Percentiles rank a stretch among this genome's conserved stretches.
Evolutionary conservation across 257 asterid species (phyloP).

Genomic region (Rubia yunnanensis): DNA sequence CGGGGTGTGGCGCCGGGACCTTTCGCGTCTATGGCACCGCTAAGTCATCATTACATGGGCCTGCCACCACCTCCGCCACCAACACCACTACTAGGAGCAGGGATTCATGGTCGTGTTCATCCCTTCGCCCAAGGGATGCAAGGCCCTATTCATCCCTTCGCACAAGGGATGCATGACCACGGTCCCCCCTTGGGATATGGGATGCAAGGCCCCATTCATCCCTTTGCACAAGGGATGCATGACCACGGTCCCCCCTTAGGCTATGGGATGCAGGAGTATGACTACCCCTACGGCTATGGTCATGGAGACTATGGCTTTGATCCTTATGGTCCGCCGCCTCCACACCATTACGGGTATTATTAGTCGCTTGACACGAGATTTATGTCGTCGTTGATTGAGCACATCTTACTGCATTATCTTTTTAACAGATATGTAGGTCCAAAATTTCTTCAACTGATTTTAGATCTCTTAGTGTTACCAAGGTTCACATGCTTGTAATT

Average conservation of each 20-base stretch:
- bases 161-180: too few species aligned
- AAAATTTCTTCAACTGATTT: not conserved
- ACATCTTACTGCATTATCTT: not conserved
- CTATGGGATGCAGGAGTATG: not conserved
- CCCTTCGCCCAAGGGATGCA: too few species aligned
- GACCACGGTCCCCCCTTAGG: too few species aligned
- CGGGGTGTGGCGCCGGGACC: not conserved
- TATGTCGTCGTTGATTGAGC: not conserved
- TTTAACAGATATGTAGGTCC: not conserved
- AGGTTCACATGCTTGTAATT: not conserved
- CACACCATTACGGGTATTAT: not conserved
- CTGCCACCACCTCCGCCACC: not conserved
- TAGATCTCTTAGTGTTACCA: not conserved
- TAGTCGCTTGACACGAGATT: not conserved
- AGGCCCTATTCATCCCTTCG: not conserved
- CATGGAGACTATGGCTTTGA: not conserved
- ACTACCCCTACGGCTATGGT: not conserved
- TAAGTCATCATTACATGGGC: not conserved
- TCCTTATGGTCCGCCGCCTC: not conserved
- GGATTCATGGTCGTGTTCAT: not conserved
- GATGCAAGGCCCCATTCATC: not conserved
- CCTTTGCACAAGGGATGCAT: not conserved
- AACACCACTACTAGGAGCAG: not conserved
- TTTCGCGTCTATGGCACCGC: not conserved
- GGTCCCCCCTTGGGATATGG: too few species aligned